Evolutionary conservation across 1,284 basidiomycete genomes (phyloP).

Genomic region (Papiliotrema nemorosa): DNA sequence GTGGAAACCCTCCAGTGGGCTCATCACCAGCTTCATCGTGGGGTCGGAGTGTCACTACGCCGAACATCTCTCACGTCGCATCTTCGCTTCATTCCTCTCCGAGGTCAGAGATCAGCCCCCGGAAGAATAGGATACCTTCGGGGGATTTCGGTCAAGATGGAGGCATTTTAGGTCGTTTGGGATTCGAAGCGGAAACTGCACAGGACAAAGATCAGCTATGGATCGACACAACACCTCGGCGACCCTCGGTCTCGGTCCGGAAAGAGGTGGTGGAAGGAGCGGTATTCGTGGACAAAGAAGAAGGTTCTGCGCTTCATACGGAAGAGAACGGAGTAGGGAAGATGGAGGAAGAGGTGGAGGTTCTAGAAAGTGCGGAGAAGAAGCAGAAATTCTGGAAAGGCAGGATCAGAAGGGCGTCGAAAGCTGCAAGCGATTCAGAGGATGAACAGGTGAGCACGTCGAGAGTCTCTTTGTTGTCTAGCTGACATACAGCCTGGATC

Average conservation of each 20-base stretch:
- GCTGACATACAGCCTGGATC: constrained; percentile 9
- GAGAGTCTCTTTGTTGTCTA: background rate
- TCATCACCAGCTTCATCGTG: background rate
- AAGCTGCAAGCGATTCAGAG: constrained; percentile 7
- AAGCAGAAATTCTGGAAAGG: constrained; percentile 29
- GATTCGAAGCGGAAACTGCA: constrained; percentile 14
- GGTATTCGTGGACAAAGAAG: background rate
- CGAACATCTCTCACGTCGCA: no score
- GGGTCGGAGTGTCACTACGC: background rate
- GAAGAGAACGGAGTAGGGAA: background rate
- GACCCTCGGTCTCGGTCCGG: background rate
- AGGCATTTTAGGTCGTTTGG: constrained; percentile 24
- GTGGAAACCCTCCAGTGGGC: no score
- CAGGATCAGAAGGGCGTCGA: constrained; percentile 16
- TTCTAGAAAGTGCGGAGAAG: constrained; percentile 22
- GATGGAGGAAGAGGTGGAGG: constrained; percentile 16
- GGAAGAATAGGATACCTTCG: no score
- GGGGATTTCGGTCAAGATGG: constrained; percentile 23
- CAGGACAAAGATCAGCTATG: background rate
- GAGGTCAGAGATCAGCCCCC: no score
- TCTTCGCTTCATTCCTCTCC: background rate
- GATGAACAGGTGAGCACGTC: constrained; percentile 11
- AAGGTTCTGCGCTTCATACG: background rate
- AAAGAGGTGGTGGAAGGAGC: no score
- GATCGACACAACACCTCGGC: constrained; percentile 3